phyloP scores from a whole-genome alignment of 495 filamentous ascomycete species.

The Neurospora intermedia region DNA sequence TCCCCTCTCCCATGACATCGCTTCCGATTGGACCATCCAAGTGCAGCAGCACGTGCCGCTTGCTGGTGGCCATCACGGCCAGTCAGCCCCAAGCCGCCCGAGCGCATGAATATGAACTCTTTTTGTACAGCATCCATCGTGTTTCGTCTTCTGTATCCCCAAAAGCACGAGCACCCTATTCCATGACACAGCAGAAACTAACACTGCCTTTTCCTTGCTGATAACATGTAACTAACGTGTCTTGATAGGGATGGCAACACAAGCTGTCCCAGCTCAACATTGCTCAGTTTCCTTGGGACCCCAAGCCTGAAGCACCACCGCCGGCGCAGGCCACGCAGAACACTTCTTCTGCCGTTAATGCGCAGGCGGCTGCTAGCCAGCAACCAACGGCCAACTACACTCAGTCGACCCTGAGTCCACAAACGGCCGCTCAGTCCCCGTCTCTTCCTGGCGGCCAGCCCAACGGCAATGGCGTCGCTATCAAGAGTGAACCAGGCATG shows the following conservation, averaged over 20 bases:
- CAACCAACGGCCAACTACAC: conserved; percentile 25
- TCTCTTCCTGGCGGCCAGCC: conserved; percentile 24
- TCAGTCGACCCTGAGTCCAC: conserved; percentile 25
- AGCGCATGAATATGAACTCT: background rate
- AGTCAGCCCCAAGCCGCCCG: background rate
- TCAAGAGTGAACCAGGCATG: conserved; percentile 68
- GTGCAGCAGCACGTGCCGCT: conserved; percentile 19
- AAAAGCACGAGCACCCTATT: background rate
- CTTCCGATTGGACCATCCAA: conserved; percentile 18
- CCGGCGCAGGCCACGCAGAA: conserved; percentile 21
- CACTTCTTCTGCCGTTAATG: conserved; percentile 30
- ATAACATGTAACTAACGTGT: conserved; percentile 5
- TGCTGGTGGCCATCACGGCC: background rate
- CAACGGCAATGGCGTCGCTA: conserved; percentile 35
- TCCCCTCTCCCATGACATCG: conserved; percentile 7
- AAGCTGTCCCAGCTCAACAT: conserved; percentile 74
- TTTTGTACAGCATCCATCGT: background rate
- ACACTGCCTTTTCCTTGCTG: background rate
- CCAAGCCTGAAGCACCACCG: conserved; percentile 45
- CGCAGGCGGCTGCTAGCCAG: conserved; percentile 26
- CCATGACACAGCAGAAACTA: background rate
- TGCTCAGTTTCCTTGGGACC: conserved; percentile 93
- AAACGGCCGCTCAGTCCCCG: conserved; percentile 27
- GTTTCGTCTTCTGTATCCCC: background rate
- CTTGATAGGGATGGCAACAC: conserved; percentile 77